phyloP scores from a whole-genome alignment of 352 stramenopile genomes.

The Globisporangium alternatum region DNA sequence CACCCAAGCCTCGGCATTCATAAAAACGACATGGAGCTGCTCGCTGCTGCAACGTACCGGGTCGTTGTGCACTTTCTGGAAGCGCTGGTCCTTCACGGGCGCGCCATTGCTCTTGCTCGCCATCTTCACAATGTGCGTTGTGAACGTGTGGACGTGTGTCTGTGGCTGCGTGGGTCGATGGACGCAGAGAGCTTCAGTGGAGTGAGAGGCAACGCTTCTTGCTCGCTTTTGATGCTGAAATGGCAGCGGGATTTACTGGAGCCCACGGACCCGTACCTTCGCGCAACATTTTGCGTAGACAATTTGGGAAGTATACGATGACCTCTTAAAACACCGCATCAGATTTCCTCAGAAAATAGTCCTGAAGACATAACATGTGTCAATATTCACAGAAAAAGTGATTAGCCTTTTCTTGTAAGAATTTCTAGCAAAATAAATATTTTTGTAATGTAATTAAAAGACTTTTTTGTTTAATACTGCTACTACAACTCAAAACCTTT shows the following conservation, averaged over 20 bases:
- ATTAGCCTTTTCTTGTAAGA: too few species aligned
- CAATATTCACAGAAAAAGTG: too few species aligned
- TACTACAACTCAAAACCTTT: too few species aligned
- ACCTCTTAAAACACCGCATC: too few species aligned
- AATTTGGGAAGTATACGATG: background rate
- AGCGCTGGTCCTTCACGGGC: slow-evolving; percentile 65
- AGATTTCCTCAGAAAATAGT: too few species aligned
- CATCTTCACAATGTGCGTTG: slow-evolving; percentile 20
- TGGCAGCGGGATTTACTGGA: background rate
- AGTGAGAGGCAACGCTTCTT: slow-evolving; percentile 2
- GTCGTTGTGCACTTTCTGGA: slow-evolving; percentile 86
- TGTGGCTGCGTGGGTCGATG: background rate
- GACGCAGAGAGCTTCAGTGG: background rate
- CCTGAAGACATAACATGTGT: too few species aligned
- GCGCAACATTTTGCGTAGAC: background rate
- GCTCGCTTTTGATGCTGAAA: slow-evolving; percentile 6
- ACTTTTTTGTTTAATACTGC: too few species aligned
- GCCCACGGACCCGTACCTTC: slow-evolving; percentile 4
- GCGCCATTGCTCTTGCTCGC: slow-evolving; percentile 29
- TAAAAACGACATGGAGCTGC: background rate
- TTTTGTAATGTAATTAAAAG: too few species aligned
- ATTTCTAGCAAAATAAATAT: too few species aligned
- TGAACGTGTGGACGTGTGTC: slow-evolving; percentile 2
- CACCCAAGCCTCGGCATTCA: background rate
- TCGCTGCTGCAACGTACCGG: slow-evolving; percentile 34